A percentile compares a stretch with the other conserved stretches of the same genome.
Evolutionary conservation across 805 yeast genomes (phyloP).

Genomic region (Peterozyma toletana): DNA sequence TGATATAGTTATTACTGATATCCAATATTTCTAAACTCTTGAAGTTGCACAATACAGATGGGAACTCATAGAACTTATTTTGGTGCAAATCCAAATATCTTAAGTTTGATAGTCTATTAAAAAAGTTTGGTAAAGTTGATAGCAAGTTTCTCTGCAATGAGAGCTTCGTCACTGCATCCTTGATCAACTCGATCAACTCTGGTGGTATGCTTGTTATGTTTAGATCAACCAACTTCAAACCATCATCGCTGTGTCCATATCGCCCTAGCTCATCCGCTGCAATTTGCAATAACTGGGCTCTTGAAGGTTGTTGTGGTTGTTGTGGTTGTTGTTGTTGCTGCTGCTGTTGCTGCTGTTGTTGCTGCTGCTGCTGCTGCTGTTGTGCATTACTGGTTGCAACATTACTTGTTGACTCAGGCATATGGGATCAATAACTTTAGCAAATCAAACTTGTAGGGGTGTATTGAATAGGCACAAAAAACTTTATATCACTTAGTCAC

Average conservation of each 20-base stretch:
- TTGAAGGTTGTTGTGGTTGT: not conserved
- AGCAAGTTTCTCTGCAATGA: slow-evolving; percentile 48
- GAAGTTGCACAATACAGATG: slow-evolving; percentile 32
- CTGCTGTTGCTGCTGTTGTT: too few species aligned
- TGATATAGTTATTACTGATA: slow-evolving; percentile 48
- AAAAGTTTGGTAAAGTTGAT: slow-evolving; percentile 36
- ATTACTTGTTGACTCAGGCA: too few species aligned
- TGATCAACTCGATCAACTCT: slow-evolving; percentile 13
- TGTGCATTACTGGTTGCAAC: too few species aligned
- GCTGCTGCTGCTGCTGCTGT: too few species aligned
- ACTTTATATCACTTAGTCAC: too few species aligned
- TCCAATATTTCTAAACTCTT: slow-evolving; percentile 56
- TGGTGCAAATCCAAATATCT: slow-evolving; percentile 61
- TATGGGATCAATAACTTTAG: too few species aligned
- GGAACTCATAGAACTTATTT: slow-evolving; percentile 49
- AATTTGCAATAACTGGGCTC: slow-evolving; percentile 11
- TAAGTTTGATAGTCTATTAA: slow-evolving; percentile 35
- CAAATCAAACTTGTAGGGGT: too few species aligned
- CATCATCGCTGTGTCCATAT: slow-evolving; percentile 14
- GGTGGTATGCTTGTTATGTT: slow-evolving; percentile 28
- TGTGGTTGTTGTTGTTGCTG: too few species aligned
- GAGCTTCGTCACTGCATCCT: slow-evolving; percentile 35
- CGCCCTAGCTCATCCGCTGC: slow-evolving; percentile 17
- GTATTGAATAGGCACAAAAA: too few species aligned
- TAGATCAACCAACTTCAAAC: slow-evolving; percentile 30